phyloP scores from a whole-genome alignment of 2,329 filamentous ascomycete species.

The Penicillium sp. region DNA sequence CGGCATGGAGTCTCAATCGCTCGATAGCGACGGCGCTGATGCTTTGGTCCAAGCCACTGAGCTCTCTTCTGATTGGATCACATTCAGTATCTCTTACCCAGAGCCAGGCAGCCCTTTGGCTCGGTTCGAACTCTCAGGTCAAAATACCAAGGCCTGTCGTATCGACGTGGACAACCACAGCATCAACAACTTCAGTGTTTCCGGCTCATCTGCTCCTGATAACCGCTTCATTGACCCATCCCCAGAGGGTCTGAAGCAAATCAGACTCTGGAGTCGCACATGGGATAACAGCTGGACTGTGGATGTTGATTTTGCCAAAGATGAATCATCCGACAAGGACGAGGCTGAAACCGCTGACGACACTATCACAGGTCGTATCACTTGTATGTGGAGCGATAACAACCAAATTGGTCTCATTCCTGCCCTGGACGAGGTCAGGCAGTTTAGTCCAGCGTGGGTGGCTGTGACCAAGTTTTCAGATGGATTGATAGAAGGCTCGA shows the following conservation, averaged over 20 bases:
- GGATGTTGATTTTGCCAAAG: slow-evolving; percentile 59
- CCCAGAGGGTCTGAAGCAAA: slow-evolving; percentile 63
- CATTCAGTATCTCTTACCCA: slow-evolving; percentile 60
- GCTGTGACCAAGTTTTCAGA: slow-evolving; percentile 73
- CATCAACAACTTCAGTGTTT: slow-evolving; percentile 65
- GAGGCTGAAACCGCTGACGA: slow-evolving; percentile 28
- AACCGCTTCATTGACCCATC: slow-evolving; percentile 69
- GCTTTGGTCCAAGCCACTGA: slow-evolving; percentile 24
- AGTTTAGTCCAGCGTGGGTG: slow-evolving; percentile 79
- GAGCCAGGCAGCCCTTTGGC: slow-evolving; percentile 50
- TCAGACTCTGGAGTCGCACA: slow-evolving; percentile 79
- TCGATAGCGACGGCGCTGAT: background rate
- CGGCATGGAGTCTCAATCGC: slow-evolving; percentile 31
- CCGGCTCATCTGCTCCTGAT: slow-evolving; percentile 59
- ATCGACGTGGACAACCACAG: slow-evolving; percentile 68
- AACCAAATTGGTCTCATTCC: slow-evolving; percentile 74
- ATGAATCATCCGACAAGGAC: slow-evolving; percentile 32
- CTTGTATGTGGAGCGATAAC: slow-evolving; percentile 86
- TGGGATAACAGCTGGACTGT: slow-evolving; percentile 79
- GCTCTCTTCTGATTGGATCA: slow-evolving; percentile 63
- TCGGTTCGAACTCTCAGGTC: slow-evolving; percentile 66
- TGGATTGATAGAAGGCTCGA: slow-evolving; percentile 79
- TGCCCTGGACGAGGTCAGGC: slow-evolving; percentile 75
- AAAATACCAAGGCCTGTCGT: slow-evolving; percentile 77
- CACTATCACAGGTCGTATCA: slow-evolving; percentile 63